phyloP scores from a whole-genome alignment of 495 filamentous ascomycete genomes.

The Hypomontagnella monticulosa region DNA sequence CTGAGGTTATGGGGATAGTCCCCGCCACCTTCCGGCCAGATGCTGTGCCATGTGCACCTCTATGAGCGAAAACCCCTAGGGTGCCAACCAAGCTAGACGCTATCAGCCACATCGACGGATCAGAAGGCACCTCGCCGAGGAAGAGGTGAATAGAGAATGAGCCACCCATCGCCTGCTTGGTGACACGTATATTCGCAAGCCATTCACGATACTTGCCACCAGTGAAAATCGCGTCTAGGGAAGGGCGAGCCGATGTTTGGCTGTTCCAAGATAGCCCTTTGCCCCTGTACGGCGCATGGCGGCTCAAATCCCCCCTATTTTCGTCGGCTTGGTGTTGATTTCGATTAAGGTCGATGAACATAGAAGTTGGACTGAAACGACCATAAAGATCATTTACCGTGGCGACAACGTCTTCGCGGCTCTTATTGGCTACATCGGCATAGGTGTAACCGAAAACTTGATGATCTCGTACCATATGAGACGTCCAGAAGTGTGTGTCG shows the following conservation, averaged over 20 bases:
- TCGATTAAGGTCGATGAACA: conserved; percentile 34
- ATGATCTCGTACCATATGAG: conserved; percentile 54
- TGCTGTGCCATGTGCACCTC: conserved; percentile 23
- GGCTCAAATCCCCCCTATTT: not conserved
- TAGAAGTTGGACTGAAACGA: conserved; percentile 49
- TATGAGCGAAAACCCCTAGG: conserved; percentile 61
- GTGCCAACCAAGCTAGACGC: conserved; percentile 62
- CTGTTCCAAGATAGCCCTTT: conserved; percentile 38
- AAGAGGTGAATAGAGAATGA: conserved; percentile 70
- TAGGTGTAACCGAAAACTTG: conserved; percentile 69
- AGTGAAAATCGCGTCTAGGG: conserved; percentile 37
- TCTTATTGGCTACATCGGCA: conserved; percentile 58
- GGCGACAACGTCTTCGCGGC: conserved; percentile 49
- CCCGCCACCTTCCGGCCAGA: conserved; percentile 53
- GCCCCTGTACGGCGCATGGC: not conserved
- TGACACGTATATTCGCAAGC: conserved; percentile 67
- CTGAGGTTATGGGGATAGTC: conserved; percentile 66
- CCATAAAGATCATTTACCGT: conserved; percentile 67
- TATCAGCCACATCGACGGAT: conserved; percentile 54
- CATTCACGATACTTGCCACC: conserved; percentile 62
- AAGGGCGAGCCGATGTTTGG: conserved; percentile 27
- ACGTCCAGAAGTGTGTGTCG: conserved; percentile 60
- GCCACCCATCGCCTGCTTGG: conserved; percentile 63
- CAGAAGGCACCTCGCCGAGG: conserved; percentile 57
- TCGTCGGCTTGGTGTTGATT: conserved; percentile 6